These are phyloP conservation scores for Pseudoneurospora amorphoporcata DNA, from an alignment of 495 filamentous ascomycete species.

Conservation along the genomic window DNA sequence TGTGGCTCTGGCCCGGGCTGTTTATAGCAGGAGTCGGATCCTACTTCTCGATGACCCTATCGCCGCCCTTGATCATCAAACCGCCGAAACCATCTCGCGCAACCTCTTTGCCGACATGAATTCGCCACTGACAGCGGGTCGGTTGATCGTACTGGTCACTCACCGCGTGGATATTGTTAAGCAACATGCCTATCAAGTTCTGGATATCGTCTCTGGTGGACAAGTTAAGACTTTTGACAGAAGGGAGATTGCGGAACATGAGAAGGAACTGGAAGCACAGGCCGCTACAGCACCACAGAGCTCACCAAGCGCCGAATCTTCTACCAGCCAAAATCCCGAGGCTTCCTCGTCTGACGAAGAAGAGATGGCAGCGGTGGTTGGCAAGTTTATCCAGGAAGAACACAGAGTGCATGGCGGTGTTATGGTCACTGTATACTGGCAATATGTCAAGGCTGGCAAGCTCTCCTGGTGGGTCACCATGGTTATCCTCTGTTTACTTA, in stretches of 20 bases:
- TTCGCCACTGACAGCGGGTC: conserved; percentile 50
- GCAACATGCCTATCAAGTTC: conserved; percentile 53
- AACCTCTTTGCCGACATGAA: conserved; percentile 46
- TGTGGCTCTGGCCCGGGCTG: conserved; percentile 80
- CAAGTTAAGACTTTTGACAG: conserved; percentile 38
- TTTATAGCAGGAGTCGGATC: conserved; percentile 86
- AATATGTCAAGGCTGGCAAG: conserved; percentile 67
- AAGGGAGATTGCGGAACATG: conserved; percentile 14
- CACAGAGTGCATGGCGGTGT: conserved; percentile 66
- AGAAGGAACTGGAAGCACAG: conserved; percentile 15
- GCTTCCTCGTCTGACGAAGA: conserved; percentile 18
- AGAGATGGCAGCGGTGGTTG: conserved; percentile 38
- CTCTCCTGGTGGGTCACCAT: conserved; percentile 60
- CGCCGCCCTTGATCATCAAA: conserved; percentile 85
- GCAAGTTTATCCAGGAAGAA: conserved; percentile 79
- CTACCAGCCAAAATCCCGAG: conserved; percentile 8
- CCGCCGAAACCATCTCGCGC: conserved; percentile 58
- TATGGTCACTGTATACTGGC: conserved; percentile 64
- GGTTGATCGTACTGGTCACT: conserved; percentile 63
- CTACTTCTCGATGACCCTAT: conserved; percentile 93
- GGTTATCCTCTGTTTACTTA: conserved; percentile 46
- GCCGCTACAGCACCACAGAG: background rate
- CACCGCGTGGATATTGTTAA: conserved; percentile 64
- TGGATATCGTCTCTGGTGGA: conserved; percentile 52
- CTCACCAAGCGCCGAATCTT: background rate